phyloP scores from a whole-genome alignment of 148 eudicot genomes.

The Dianthus caryophyllus region DNA sequence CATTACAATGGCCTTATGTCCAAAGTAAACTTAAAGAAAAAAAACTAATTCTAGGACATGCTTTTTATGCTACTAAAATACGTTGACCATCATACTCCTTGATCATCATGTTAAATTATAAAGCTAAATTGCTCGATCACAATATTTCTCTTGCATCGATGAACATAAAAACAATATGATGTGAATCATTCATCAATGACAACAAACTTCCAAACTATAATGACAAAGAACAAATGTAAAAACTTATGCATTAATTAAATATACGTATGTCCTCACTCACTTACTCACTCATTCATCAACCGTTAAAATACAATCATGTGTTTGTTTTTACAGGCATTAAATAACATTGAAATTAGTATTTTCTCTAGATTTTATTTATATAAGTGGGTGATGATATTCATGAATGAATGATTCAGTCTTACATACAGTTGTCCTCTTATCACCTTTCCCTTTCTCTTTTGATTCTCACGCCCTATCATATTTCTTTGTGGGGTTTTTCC shows the following conservation, averaged over 20 bases:
- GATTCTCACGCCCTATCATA: conserved; percentile 43
- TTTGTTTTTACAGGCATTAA: conserved; percentile 20
- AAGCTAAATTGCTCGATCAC: background rate
- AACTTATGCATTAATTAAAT: too few relatives aligned
- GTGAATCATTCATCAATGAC: conserved; percentile 17
- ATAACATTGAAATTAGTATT: conserved; percentile 20
- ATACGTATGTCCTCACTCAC: conserved; percentile 12
- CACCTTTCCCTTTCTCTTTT: conserved; percentile 29
- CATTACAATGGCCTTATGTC: too few relatives aligned
- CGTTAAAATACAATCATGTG: conserved; percentile 23
- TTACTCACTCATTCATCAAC: too few relatives aligned
- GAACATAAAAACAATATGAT: background rate
- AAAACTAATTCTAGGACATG: too few relatives aligned
- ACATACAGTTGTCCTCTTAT: conserved; percentile 31
- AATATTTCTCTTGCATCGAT: conserved; percentile 11
- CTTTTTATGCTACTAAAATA: background rate
- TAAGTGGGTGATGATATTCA: conserved; percentile 18
- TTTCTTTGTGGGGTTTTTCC: too few relatives aligned
- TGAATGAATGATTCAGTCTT: conserved; percentile 9
- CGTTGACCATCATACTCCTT: background rate
- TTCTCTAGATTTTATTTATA: conserved; percentile 19
- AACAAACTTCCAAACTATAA: conserved; percentile 21
- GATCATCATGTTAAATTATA: background rate
- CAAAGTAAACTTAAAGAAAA: too few relatives aligned
- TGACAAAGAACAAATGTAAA: conserved; percentile 19